phyloP scores from a whole-genome alignment of 495 filamentous ascomycete genomes.

The Penicillium dipodomyicola region DNA sequence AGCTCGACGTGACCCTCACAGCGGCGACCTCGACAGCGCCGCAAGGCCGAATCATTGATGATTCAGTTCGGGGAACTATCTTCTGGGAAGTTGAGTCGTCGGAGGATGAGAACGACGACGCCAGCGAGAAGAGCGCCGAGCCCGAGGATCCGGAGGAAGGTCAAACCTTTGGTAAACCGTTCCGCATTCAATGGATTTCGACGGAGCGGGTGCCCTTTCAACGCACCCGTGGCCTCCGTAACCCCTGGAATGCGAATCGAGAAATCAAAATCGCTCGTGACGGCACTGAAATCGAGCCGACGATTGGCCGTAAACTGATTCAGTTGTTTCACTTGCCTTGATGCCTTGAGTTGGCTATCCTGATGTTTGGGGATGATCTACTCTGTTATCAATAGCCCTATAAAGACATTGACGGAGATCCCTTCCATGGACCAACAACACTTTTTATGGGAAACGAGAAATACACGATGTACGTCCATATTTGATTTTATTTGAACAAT shows the following conservation, averaged over 20 bases:
- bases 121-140: conserved; percentile 36
- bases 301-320: conserved; percentile 71
- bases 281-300: conserved; percentile 89
- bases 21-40: conserved; percentile 77
- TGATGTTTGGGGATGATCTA: not conserved
- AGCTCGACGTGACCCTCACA: conserved; percentile 66
- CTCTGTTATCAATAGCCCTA: not conserved
- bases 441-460: conserved; percentile 30
- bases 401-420: not conserved
- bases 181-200: conserved; percentile 89
- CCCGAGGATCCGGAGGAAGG: conserved; percentile 41
- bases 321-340: conserved; percentile 64
- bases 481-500: conserved; percentile 8
- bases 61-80: conserved; percentile 87
- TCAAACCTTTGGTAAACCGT: conserved; percentile 86
- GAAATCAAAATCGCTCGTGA: conserved; percentile 97
- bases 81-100: conserved; percentile 90
- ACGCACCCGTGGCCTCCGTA: conserved; percentile 83
- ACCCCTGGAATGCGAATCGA: conserved; percentile 92
- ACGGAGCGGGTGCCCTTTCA: conserved; percentile 87
- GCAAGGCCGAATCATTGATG: conserved; percentile 86
- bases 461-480: conserved; percentile 27
- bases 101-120: conserved; percentile 41
- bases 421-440: not conserved
- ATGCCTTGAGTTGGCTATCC: not conserved